Evolutionary conservation across 2,329 filamentous ascomycete genomes (phyloP).

Genomic region (Shiraia bambusicola): DNA sequence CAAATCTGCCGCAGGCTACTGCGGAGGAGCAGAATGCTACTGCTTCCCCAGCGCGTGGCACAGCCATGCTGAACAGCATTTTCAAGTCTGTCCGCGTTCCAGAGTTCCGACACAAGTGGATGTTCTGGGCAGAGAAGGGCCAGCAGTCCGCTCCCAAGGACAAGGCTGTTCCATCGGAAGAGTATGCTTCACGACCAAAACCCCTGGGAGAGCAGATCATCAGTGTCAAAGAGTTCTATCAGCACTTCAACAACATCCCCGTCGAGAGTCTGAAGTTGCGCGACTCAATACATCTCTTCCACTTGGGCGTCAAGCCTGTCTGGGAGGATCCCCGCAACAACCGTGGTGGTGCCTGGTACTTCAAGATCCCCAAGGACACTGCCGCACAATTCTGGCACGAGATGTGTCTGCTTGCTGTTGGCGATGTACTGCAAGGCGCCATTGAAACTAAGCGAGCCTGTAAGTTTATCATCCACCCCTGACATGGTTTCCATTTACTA

Average conservation of each 20-base stretch:
- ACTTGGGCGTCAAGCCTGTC: slow-evolving; percentile 77
- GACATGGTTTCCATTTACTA: background rate
- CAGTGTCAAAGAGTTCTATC: slow-evolving; percentile 53
- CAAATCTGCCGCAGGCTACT: slow-evolving; percentile 59
- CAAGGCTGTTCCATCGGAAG: slow-evolving; percentile 25
- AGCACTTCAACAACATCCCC: slow-evolving; percentile 68
- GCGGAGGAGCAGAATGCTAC: slow-evolving; percentile 62
- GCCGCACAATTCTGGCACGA: slow-evolving; percentile 76
- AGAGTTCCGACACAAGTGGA: slow-evolving; percentile 55
- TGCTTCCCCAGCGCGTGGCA: slow-evolving; percentile 71
- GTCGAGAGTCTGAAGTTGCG: slow-evolving; percentile 71
- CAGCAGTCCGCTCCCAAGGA: slow-evolving; percentile 30
- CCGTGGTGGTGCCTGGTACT: slow-evolving; percentile 86
- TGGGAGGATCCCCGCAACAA: slow-evolving; percentile 87
- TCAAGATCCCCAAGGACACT: slow-evolving; percentile 77
- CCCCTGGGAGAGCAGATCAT: slow-evolving; percentile 47
- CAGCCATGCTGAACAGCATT: slow-evolving; percentile 64
- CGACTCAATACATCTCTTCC: slow-evolving; percentile 72
- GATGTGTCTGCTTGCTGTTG: slow-evolving; percentile 78
- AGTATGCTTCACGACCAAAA: slow-evolving; percentile 51
- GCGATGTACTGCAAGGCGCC: slow-evolving; percentile 74
- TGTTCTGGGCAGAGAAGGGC: slow-evolving; percentile 54
- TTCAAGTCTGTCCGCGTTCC: slow-evolving; percentile 51
- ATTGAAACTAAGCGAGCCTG: slow-evolving; percentile 62
- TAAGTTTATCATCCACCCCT: slow-evolving; percentile 46